Percentiles rank a stretch among this genome's conserved stretches.
phyloP scores from a whole-genome alignment of 148 eudicot genomes.

The Arbutus unedo region DNA sequence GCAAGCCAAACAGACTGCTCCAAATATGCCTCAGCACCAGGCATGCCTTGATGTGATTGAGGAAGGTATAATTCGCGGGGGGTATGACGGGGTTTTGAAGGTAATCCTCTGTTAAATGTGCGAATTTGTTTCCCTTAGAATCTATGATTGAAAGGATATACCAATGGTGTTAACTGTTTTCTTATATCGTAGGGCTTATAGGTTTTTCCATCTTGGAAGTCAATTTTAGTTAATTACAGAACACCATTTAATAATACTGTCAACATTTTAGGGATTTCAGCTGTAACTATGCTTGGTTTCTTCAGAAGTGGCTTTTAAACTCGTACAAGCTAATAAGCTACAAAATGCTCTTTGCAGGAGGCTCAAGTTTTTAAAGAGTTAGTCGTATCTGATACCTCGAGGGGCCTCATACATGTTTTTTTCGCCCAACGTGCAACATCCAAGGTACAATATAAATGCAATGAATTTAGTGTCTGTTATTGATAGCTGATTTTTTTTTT shows the following conservation, averaged over 20 bases:
- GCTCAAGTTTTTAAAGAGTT: slow-evolving; percentile 54
- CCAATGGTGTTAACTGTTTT: background rate
- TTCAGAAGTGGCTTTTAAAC: background rate
- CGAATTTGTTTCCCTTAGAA: background rate
- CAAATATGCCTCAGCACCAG: slow-evolving; percentile 82
- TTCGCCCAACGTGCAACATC: slow-evolving; percentile 80
- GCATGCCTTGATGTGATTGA: slow-evolving; percentile 90
- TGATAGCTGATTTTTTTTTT: background rate
- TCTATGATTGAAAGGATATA: background rate
- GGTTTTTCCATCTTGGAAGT: background rate
- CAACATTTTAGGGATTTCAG: background rate
- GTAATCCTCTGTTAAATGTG: slow-evolving; percentile 32
- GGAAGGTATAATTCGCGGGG: slow-evolving; percentile 82
- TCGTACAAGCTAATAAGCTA: slow-evolving; percentile 9
- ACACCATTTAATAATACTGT: background rate
- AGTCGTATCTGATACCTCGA: slow-evolving; percentile 62
- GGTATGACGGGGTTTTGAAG: slow-evolving; percentile 72
- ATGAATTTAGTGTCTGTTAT: background rate
- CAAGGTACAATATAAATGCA: slow-evolving; percentile 47
- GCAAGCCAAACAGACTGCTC: slow-evolving; percentile 66
- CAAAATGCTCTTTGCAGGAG: slow-evolving; percentile 46
- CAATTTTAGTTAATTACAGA: background rate
- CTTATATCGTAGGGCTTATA: background rate
- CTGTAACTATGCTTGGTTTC: slow-evolving; percentile 1
- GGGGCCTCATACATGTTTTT: slow-evolving; percentile 80